These are phyloP conservation scores for Reutealis trisperma DNA, from an alignment of 345 rosid genomes.

Conservation along the genomic window DNA sequence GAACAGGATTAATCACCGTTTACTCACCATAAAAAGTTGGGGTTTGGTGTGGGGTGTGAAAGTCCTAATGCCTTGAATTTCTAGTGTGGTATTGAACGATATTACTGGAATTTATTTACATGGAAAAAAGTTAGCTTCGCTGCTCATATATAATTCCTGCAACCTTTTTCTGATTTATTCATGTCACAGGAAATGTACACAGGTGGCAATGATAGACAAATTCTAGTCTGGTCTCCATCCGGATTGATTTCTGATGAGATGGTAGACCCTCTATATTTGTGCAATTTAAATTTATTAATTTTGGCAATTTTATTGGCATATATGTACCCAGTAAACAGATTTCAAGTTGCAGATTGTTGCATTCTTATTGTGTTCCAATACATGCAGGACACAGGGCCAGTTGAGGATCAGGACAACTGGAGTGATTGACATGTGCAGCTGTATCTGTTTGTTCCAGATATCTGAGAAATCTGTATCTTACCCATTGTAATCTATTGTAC, in stretches of 20 bases:
- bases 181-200: conserved; percentile 74
- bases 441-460: neutral
- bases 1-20: neutral
- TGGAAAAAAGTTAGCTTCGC: too few species aligned
- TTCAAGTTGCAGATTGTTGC: neutral
- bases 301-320: neutral
- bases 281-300: neutral
- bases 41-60: too few species aligned
- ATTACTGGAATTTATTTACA: too few species aligned
- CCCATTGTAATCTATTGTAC: neutral
- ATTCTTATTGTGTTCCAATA: neutral
- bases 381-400: conserved; percentile 45
- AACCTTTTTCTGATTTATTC: conserved; percentile 18
- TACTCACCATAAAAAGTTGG: neutral
- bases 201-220: conserved; percentile 76
- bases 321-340: neutral
- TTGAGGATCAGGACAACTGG: conserved; percentile 71
- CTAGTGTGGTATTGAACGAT: neutral
- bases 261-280: conserved; percentile 25
- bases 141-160: neutral
- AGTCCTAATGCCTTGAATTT: neutral
- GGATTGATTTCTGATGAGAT: conserved; percentile 40
- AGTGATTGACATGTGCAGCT: conserved; percentile 48
- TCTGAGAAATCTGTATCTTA: neutral
- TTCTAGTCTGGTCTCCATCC: conserved; percentile 86